Conservation (phyloP, 2,329 filamentous ascomycete genomes). For the Seiridium cupressi region DNA sequence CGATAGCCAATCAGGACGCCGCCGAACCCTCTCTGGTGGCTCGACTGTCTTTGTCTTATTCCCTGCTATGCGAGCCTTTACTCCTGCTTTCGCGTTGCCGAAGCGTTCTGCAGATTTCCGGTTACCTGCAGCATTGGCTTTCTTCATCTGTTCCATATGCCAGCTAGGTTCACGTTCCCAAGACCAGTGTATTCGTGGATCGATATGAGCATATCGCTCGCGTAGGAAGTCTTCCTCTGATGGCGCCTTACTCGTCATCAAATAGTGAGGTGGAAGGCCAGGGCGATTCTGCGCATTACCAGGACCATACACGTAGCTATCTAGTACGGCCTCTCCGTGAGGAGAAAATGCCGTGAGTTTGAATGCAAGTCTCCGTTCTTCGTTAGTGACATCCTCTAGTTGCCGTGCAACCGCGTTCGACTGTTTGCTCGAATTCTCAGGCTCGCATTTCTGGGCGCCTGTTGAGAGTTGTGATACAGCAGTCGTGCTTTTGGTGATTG, state of each 20-base stretch:
- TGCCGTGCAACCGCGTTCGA: neutral
- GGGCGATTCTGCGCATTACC: slow-evolving; percentile 25
- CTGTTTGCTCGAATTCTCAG: neutral
- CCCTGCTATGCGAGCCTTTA: slow-evolving; percentile 30
- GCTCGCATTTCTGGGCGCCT: too few relatives aligned
- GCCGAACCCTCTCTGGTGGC: too few relatives aligned
- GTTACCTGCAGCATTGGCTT: slow-evolving; percentile 46
- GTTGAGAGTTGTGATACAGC: too few relatives aligned
- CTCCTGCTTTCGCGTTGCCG: slow-evolving; percentile 36
- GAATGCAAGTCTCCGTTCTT: neutral
- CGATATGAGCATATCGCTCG: slow-evolving; percentile 41
- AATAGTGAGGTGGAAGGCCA: slow-evolving; percentile 17
- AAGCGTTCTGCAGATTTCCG: slow-evolving; percentile 47
- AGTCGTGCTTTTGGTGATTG: too few relatives aligned
- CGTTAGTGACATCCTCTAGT: too few relatives aligned
- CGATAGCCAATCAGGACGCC: too few relatives aligned
- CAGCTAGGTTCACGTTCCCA: slow-evolving; percentile 42
- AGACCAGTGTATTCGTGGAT: slow-evolving; percentile 50
- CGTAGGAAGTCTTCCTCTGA: slow-evolving; percentile 20
- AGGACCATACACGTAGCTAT: slow-evolving; percentile 37
- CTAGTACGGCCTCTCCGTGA: slow-evolving; percentile 28
- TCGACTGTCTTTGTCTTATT: slow-evolving; percentile 9
- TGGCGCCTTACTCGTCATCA: slow-evolving; percentile 11
- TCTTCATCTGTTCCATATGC: slow-evolving; percentile 44
- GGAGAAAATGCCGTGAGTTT: neutral